Evolutionary conservation across 768 basidiomycete species (phyloP).

Genomic region (Crepidotus variabilis): DNA sequence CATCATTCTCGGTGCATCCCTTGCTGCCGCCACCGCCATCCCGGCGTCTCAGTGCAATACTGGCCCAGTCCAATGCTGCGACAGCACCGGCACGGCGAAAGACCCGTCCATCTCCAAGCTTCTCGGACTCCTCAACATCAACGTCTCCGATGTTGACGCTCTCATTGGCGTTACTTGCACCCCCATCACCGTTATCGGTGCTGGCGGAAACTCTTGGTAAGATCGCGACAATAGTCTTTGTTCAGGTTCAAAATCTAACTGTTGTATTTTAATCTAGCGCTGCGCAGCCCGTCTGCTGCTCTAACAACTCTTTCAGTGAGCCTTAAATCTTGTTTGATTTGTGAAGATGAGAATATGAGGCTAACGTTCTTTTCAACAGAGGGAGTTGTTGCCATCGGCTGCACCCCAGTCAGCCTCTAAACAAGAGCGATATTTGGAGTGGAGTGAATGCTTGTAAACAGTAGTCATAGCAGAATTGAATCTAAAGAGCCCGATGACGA

Average conservation of each 20-base stretch:
- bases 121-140: slow-evolving; percentile 17
- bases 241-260: background rate
- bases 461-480: too few relatives aligned
- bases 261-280: slow-evolving; percentile 8
- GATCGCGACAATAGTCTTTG: background rate
- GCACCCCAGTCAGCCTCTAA: too few relatives aligned
- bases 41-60: slow-evolving; percentile 19
- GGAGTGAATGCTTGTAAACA: too few relatives aligned
- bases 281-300: slow-evolving; percentile 35
- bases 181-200: slow-evolving; percentile 15
- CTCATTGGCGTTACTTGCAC: slow-evolving; percentile 16
- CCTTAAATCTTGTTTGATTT: too few relatives aligned
- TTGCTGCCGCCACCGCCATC: slow-evolving; percentile 14
- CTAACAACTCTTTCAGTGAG: slow-evolving; percentile 25
- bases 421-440: too few relatives aligned
- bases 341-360: too few relatives aligned
- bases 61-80: slow-evolving; percentile 24
- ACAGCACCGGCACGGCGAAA: slow-evolving; percentile 10
- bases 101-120: slow-evolving; percentile 5
- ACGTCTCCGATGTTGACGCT: slow-evolving; percentile 8
- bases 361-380: too few relatives aligned
- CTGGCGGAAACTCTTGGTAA: slow-evolving; percentile 10
- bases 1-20: slow-evolving; percentile 7
- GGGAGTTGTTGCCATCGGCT: too few relatives aligned
- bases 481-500: too few relatives aligned